phyloP scores from a whole-genome alignment of 2,329 filamentous ascomycete species.

The Fusarium coicis region DNA sequence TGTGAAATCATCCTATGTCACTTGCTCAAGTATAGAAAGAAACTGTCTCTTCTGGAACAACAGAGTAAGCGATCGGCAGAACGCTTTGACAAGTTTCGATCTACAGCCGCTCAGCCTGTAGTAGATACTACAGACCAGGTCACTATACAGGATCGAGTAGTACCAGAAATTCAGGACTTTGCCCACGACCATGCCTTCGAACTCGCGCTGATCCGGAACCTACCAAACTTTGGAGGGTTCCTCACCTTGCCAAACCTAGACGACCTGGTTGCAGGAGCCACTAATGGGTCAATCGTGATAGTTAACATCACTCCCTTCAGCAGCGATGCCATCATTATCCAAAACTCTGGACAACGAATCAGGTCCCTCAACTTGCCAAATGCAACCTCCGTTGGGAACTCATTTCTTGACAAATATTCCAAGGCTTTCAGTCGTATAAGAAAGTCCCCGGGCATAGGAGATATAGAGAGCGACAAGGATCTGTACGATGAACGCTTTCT shows the following conservation, averaged over 20 bases:
- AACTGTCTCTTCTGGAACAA: background rate
- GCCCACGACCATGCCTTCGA: background rate
- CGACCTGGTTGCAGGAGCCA: background rate
- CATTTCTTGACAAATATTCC: background rate
- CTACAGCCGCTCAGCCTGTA: background rate
- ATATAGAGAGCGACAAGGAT: background rate
- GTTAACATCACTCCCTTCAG: background rate
- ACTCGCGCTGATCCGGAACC: background rate
- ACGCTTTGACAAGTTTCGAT: background rate
- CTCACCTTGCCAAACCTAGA: background rate
- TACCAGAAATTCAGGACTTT: background rate
- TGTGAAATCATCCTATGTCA: background rate
- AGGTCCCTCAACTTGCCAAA: background rate
- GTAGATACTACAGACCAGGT: background rate
- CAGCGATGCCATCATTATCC: background rate
- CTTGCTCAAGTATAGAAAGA: background rate
- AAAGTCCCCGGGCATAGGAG: background rate
- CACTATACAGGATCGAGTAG: background rate
- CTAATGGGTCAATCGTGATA: background rate
- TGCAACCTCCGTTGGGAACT: background rate
- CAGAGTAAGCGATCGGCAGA: background rate
- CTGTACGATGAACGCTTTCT: background rate
- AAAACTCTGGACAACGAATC: background rate
- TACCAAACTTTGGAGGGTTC: background rate
- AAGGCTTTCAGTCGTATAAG: background rate